phyloP scores from a whole-genome alignment of 1,284 basidiomycete species.

The Flammula alnicola region DNA sequence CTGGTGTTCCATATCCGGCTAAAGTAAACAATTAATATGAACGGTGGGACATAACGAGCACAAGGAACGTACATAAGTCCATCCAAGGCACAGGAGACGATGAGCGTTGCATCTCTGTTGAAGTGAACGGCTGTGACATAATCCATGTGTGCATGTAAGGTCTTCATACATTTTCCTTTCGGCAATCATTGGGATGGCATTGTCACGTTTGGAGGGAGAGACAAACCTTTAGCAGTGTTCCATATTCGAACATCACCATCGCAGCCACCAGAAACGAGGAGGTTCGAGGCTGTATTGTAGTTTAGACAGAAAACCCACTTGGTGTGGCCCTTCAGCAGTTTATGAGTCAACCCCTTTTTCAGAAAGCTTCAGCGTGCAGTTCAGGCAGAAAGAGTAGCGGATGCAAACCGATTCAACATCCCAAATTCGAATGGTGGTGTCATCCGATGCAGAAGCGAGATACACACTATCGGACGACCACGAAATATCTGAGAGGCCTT shows the following conservation, averaged over 20 bases:
- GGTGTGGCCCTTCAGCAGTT: constrained; percentile 79
- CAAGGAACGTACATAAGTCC: constrained; percentile 80
- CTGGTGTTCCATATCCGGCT: constrained; percentile 96
- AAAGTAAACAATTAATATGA: constrained; percentile 14
- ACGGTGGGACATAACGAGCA: constrained; percentile 10
- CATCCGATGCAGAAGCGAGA: constrained; percentile 90
- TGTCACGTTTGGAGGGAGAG: neutral
- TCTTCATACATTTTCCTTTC: constrained; percentile 81
- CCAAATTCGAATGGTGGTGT: constrained; percentile 87
- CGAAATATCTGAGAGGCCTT: constrained; percentile 87
- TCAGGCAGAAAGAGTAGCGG: constrained; percentile 8
- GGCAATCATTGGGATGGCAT: neutral
- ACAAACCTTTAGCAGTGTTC: constrained; percentile 80
- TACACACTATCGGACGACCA: constrained; percentile 85
- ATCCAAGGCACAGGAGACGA: constrained; percentile 91
- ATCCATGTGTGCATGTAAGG: constrained; percentile 91
- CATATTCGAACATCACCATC: constrained; percentile 94
- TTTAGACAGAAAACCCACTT: constrained; percentile 92
- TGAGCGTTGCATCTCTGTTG: constrained; percentile 89
- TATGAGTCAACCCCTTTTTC: constrained; percentile 66
- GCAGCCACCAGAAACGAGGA: constrained; percentile 90
- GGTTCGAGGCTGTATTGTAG: constrained; percentile 85
- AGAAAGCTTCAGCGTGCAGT: constrained; percentile 11
- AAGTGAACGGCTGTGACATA: constrained; percentile 95
- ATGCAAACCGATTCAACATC: constrained; percentile 66